Evolutionary conservation across 441 rosid species (phyloP).

Genomic region (Gossypium schwendimanii): DNA sequence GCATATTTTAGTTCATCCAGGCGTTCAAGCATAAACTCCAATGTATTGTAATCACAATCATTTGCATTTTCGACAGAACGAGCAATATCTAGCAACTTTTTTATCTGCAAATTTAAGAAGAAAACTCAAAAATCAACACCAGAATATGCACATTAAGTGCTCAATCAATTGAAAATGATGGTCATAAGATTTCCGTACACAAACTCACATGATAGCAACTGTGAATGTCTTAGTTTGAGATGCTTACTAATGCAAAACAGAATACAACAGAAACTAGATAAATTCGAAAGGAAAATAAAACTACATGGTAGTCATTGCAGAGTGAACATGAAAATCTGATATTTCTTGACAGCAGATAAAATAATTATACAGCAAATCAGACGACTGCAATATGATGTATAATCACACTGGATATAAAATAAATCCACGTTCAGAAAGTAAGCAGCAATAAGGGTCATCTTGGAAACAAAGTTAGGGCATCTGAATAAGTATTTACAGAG

Average conservation of each 20-base stretch:
- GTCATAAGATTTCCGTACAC: neutral
- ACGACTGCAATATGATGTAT: neutral
- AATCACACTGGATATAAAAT: neutral
- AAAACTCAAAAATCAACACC: neutral
- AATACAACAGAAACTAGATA: neutral
- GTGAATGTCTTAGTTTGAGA: neutral
- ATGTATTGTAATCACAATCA: constrained; percentile 52
- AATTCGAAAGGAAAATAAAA: neutral
- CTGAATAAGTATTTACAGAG: neutral
- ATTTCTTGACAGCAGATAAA: neutral
- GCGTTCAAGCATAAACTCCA: constrained; percentile 74
- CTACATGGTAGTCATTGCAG: neutral
- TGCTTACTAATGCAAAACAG: neutral
- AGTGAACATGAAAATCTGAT: neutral
- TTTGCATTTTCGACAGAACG: constrained; percentile 70
- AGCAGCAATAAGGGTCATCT: neutral
- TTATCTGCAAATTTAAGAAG: constrained; percentile 44
- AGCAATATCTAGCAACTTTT: constrained; percentile 66
- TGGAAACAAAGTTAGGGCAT: neutral
- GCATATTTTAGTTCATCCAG: constrained; percentile 83
- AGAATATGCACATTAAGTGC: neutral
- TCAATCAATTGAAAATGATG: neutral
- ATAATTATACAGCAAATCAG: neutral
- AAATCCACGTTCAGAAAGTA: neutral
- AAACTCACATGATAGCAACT: neutral